Evolutionary conservation across 2,329 filamentous ascomycete genomes (phyloP).

Genomic region (Pseudogymnoascus sp.): DNA sequence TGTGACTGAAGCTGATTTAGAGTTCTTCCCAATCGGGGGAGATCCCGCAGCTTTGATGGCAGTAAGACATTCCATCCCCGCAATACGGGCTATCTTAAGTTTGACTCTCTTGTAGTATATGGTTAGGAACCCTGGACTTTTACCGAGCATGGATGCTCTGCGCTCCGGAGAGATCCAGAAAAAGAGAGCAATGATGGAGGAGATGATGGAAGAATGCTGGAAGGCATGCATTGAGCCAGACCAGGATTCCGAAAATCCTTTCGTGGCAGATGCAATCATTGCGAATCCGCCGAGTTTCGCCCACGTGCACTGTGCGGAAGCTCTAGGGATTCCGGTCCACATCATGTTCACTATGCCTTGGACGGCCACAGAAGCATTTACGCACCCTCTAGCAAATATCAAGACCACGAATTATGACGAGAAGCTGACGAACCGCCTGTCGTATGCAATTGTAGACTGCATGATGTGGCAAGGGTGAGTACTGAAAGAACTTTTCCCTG

Average conservation of each 20-base stretch:
- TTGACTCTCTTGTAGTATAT: constrained; percentile 50
- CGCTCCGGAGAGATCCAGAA: constrained; percentile 61
- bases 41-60: constrained; percentile 38
- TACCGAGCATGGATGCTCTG: constrained; percentile 69
- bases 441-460: constrained; percentile 40
- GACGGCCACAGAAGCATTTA: constrained; percentile 37
- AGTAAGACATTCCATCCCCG: constrained; percentile 33
- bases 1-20: constrained; percentile 43
- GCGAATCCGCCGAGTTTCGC: constrained; percentile 30
- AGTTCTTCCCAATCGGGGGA: constrained; percentile 52
- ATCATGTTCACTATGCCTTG: constrained; percentile 63
- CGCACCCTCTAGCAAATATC: constrained; percentile 43
- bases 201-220: constrained; percentile 78
- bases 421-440: constrained; percentile 35
- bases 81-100: neutral
- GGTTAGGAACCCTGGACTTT: constrained; percentile 78
- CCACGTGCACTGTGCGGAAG: constrained; percentile 51
- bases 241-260: constrained; percentile 14
- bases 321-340: constrained; percentile 52
- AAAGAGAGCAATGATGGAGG: constrained; percentile 61
- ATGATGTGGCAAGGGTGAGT: constrained; percentile 41
- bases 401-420: constrained; percentile 28
- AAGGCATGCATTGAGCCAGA: constrained; percentile 64
- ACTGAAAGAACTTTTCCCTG: neutral
- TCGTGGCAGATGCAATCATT: constrained; percentile 25